Evolutionary conservation across 1,284 basidiomycete genomes (phyloP).

Genomic region (Fomes fomentarius): DNA sequence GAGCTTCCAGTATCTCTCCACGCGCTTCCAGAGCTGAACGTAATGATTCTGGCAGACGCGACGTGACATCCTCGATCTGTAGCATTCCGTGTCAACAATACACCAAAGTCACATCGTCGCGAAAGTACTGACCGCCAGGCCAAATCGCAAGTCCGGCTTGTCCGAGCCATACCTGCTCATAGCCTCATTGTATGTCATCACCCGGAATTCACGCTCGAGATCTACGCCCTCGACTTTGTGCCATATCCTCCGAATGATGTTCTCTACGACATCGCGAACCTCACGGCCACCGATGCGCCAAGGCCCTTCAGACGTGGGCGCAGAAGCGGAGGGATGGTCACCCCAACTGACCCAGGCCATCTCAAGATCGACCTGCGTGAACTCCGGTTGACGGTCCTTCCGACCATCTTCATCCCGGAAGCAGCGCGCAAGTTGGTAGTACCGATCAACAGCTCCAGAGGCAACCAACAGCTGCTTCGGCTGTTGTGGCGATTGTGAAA

Average conservation of each 20-base stretch:
- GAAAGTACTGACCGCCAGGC: constrained; percentile 65
- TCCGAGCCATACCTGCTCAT: constrained; percentile 95
- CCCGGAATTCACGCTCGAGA: constrained; percentile 65
- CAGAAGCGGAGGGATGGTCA: constrained; percentile 8
- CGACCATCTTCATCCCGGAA: constrained; percentile 96
- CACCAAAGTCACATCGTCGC: constrained; percentile 1
- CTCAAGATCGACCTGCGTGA: constrained; percentile 96
- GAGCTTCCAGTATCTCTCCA: constrained; percentile 57
- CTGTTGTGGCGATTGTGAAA: constrained; percentile 95
- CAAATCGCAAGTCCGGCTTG: constrained; percentile 92
- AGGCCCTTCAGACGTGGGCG: constrained; percentile 32
- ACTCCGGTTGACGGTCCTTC: constrained; percentile 95
- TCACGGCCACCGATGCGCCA: constrained; percentile 89
- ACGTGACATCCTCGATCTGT: constrained; percentile 57
- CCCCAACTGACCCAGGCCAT: constrained; percentile 94
- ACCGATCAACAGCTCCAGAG: constrained; percentile 88
- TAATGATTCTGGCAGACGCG: constrained; percentile 43
- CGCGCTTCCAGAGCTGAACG: constrained; percentile 39
- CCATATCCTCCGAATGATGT: constrained; percentile 78
- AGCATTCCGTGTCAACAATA: constrained; percentile 17
- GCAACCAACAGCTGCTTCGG: constrained; percentile 93
- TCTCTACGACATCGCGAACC: constrained; percentile 78
- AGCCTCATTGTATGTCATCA: constrained; percentile 86
- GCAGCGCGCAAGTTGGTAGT: constrained; percentile 93
- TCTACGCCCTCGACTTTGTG: constrained; percentile 57